Evolutionary conservation across 352 stramenopile genomes (phyloP).

Genomic region (Globisporangium camurandrum): DNA sequence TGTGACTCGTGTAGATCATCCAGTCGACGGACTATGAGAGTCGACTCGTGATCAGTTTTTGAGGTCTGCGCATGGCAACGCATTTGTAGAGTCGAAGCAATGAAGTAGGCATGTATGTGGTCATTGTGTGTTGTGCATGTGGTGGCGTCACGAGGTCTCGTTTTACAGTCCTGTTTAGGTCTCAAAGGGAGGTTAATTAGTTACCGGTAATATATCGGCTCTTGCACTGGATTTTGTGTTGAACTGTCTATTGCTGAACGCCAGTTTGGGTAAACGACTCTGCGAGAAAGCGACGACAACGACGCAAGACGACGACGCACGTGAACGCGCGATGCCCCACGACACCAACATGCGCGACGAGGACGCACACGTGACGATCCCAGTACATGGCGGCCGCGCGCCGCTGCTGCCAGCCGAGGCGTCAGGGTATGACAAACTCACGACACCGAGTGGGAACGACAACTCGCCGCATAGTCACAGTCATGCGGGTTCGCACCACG

Average conservation of each 20-base stretch:
- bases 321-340: slow-evolving; percentile 3
- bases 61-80: no score
- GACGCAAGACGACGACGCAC: not conserved
- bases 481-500: slow-evolving; percentile 6
- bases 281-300: not conserved
- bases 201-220: no score
- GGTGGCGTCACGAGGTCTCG: no score
- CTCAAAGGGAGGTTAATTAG: no score
- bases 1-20: slow-evolving; percentile 24
- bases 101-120: no score
- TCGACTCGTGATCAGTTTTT: slow-evolving; percentile 46
- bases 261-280: not conserved
- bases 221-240: no score
- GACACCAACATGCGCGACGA: slow-evolving; percentile 11
- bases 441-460: slow-evolving; percentile 30
- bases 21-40: slow-evolving; percentile 61
- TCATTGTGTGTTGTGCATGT: no score
- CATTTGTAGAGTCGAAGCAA: no score
- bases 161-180: no score
- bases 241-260: slow-evolving; percentile 5
- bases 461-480: slow-evolving; percentile 2
- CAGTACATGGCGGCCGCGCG: slow-evolving; percentile 25
- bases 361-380: slow-evolving; percentile 19
- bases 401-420: slow-evolving; percentile 17
- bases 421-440: slow-evolving; percentile 51